These are phyloP conservation scores for Candida freyschussii DNA, from an alignment of 1,139 yeast species.

Conservation along the genomic window DNA sequence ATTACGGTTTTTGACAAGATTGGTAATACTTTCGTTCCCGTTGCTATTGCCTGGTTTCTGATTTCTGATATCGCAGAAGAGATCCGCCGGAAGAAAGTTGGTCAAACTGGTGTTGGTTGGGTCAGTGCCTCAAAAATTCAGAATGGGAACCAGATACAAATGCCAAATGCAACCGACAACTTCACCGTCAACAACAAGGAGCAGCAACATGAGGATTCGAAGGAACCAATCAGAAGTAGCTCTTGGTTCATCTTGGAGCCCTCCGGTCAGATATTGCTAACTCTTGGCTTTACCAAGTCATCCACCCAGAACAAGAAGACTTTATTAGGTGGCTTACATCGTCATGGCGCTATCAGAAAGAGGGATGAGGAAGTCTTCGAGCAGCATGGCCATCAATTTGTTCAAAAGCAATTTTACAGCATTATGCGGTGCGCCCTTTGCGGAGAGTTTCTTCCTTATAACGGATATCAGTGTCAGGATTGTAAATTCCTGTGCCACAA, in stretches of 20 bases:
- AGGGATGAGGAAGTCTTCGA: conserved; percentile 92
- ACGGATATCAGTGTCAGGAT: conserved; percentile 96
- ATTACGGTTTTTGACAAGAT: conserved; percentile 78
- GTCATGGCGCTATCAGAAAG: conserved; percentile 97
- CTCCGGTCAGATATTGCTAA: conserved; percentile 79
- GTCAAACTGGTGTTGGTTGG: conserved; percentile 83
- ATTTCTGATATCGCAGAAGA: conserved; percentile 92
- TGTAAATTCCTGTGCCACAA: conserved; percentile 92
- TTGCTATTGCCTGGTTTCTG: conserved; percentile 90
- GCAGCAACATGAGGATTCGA: conserved; percentile 9
- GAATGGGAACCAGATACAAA: conserved; percentile 18
- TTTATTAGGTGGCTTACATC: conserved; percentile 62
- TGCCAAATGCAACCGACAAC: conserved; percentile 21
- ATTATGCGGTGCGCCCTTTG: conserved; percentile 97
- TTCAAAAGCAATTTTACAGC: conserved; percentile 90
- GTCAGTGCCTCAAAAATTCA: conserved; percentile 66
- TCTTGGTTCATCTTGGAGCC: conserved; percentile 96
- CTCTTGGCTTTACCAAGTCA: conserved; percentile 73
- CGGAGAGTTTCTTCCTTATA: conserved; percentile 88
- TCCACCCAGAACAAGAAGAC: conserved; percentile 43
- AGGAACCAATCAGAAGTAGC: conserved; percentile 39
- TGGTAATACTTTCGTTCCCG: conserved; percentile 67
- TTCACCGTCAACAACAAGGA: conserved; percentile 17
- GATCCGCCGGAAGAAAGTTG: conserved; percentile 83
- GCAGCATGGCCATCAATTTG: conserved; percentile 96